phyloP scores from a whole-genome alignment of 192 early-diverging fungal species.

The Chytriomyces confervae region DNA sequence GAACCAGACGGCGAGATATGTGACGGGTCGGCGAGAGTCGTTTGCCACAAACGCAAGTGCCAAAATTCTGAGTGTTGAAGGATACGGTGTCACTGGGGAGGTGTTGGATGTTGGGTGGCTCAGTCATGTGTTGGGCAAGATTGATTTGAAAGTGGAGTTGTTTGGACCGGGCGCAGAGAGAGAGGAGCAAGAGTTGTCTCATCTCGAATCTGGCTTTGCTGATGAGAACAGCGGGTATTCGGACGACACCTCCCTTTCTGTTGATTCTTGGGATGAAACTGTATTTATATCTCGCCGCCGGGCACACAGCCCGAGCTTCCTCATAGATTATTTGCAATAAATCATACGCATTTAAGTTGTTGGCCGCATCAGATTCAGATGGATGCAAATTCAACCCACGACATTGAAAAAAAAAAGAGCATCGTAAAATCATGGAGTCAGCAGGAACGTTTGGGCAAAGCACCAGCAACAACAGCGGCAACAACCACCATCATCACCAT shows the following conservation, averaged over 20 bases:
- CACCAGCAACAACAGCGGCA: background rate
- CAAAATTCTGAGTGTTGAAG: slow-evolving; percentile 6
- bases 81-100: background rate
- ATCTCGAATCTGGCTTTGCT: background rate
- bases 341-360: too few relatives aligned
- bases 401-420: background rate
- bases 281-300: too few relatives aligned
- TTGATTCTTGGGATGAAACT: too few relatives aligned
- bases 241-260: too few relatives aligned
- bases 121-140: background rate
- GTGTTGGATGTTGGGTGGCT: slow-evolving; percentile 6
- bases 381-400: too few relatives aligned
- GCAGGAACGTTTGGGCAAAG: background rate
- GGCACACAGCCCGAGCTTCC: too few relatives aligned
- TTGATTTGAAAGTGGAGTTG: slow-evolving; percentile 7
- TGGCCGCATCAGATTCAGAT: too few relatives aligned
- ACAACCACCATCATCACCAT: background rate
- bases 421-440: background rate
- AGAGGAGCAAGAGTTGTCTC: background rate
- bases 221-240: too few relatives aligned
- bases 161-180: background rate
- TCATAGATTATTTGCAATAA: too few relatives aligned
- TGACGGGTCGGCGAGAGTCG: background rate
- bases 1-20: background rate
- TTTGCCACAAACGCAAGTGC: background rate